phyloP scores from a whole-genome alignment of 768 basidiomycete genomes.

The Lactarius hengduanensis region DNA sequence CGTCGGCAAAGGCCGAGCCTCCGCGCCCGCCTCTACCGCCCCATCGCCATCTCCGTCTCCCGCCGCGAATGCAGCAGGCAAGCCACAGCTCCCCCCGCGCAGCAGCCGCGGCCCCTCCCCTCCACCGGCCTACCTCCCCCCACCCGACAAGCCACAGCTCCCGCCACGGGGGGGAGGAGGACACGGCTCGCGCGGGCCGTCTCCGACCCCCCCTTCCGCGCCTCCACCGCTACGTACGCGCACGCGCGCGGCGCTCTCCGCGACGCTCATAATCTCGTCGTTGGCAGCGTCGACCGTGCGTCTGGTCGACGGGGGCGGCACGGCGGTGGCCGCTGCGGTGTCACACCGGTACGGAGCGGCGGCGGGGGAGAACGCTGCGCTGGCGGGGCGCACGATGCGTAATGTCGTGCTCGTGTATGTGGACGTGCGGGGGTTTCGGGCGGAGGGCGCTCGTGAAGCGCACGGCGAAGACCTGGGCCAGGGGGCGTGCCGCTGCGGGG shows the following conservation, averaged over 20 bases:
- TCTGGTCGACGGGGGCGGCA: conserved; percentile 22
- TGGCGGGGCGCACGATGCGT: conserved; percentile 22
- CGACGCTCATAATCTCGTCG: conserved; percentile 23
- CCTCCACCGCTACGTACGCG: not conserved
- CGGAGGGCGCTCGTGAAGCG: conserved; percentile 24
- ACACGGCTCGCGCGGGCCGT: conserved; percentile 1
- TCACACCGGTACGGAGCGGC: conserved; percentile 23
- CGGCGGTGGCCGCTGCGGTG: conserved; percentile 27
- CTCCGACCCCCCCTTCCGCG: conserved; percentile 3
- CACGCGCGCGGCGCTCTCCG: conserved; percentile 22
- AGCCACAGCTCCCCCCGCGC: conserved; percentile 26
- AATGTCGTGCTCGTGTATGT: conserved; percentile 29
- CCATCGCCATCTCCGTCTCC: not conserved
- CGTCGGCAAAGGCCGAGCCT: conserved; percentile 16
- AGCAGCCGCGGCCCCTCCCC: conserved; percentile 20
- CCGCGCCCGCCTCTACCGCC: not conserved
- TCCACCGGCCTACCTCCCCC: not conserved
- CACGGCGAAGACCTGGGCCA: conserved; percentile 17
- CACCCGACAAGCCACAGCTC: conserved; percentile 5
- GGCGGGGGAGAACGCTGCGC: conserved; percentile 23
- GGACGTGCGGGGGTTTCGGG: conserved; percentile 23
- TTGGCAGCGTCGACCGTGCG: conserved; percentile 13
- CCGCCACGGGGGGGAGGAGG: conserved; percentile 4
- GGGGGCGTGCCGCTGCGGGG: not conserved
- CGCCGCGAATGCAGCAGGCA: conserved; percentile 5